Evolutionary conservation across 306 rosid species (phyloP), one percentile per base, ranked within the genome.

Genomic region (Prunus armeniaca): DNA sequence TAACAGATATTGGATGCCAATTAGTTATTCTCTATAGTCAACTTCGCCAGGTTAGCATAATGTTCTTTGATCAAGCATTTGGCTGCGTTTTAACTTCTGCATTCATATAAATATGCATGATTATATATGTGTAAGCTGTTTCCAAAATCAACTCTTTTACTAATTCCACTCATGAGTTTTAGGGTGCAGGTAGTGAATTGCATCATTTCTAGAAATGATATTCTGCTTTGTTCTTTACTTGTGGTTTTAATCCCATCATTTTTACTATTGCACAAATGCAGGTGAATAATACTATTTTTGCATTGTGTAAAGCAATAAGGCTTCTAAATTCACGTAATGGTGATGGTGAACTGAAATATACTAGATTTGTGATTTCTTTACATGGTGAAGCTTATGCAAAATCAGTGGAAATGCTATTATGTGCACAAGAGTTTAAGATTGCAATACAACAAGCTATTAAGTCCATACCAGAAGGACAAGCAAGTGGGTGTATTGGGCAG

Each of bases 381-480:
- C 86, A 79, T 15, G 61, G 79, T 51, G 87, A 89, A 70, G 86
- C 73, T 71, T 82, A 73, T 86, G 87, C 81, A 32, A 87, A 87
- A 82, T 80, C 97, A 78, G 87, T 90, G 77, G 96, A 90, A 80
- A 86, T 72, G 79, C 71, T 94, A 62, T 78, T 92, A 76, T 83
- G 84, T 76, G 87, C 91, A 13, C 86, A 84, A 60, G 85, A 85
- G 61, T 86, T 94, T 68, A 85, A 84, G 75, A 68, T 66, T 81
- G 88, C 88, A 64, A 75, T 90, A 71, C 82, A 73, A 78, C 83
- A 78, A 83, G 91, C 91, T 45, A 45, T 92, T 78, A 84, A 84
- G 79, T 82, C 86, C 69, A 84, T 89, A 75, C 98, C 98, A 46
- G 98, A 92, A 88, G 97, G 98, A 56, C 93, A 92, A 86, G 95